Conservation (phyloP, 176 grass and related monocot species). For the Alloteropsis semialata region DNA sequence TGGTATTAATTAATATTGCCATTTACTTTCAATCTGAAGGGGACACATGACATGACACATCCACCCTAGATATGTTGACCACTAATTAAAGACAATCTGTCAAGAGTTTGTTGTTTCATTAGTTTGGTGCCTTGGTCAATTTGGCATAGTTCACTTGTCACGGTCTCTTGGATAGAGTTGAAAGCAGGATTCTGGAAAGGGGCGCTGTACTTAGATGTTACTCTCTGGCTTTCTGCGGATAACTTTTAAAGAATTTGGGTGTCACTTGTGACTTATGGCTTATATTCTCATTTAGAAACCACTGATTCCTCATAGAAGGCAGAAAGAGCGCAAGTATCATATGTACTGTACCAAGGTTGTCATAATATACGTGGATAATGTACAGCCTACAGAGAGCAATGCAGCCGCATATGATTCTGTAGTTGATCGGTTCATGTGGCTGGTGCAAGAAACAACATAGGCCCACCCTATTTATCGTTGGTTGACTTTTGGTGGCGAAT, state of each 20-base stretch:
- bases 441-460: not conserved
- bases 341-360: not conserved
- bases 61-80: not conserved
- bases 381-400: not conserved
- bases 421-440: not conserved
- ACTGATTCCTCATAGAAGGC: not conserved
- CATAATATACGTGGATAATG: not conserved
- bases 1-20: slow-evolving; percentile 2
- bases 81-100: not conserved
- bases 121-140: not conserved
- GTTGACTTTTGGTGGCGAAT: not conserved
- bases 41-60: no score
- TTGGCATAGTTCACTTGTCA: not conserved
- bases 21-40: slow-evolving; percentile 5
- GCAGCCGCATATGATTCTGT: not conserved
- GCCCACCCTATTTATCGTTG: not conserved
- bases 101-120: not conserved
- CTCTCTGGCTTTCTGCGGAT: not conserved
- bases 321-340: not conserved
- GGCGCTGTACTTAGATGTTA: not conserved
- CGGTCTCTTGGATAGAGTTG: not conserved
- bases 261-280: not conserved
- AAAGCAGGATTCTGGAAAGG: not conserved
- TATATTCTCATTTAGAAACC: not conserved
- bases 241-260: not conserved